A percentile compares a stretch with the other conserved stretches of the same genome.
phyloP scores from a whole-genome alignment of 2,329 filamentous ascomycete genomes.

The Intubia oerlemansii region DNA sequence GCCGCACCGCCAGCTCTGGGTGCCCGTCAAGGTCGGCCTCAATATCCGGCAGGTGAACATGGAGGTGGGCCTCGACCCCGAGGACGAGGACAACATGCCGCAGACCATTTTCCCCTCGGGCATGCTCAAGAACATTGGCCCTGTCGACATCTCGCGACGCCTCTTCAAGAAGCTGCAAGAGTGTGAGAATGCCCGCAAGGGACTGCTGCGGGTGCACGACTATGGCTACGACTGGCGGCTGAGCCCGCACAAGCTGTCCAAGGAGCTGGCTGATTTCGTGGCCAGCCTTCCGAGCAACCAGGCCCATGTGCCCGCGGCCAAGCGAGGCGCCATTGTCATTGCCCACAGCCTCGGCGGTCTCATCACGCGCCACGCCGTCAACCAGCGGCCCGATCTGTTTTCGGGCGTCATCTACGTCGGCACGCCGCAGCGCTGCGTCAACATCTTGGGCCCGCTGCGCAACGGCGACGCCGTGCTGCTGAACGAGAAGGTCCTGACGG shows the following conservation, averaged over 20 bases:
- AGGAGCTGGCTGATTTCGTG: conserved; percentile 51
- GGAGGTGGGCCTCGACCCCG: conserved; percentile 60
- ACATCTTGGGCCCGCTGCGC: conserved; percentile 72
- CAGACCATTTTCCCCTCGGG: conserved; percentile 68
- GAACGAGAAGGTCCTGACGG: conserved; percentile 74
- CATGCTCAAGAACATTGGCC: conserved; percentile 80
- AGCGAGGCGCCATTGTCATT: conserved; percentile 56
- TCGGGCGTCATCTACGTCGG: conserved; percentile 72
- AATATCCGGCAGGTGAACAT: conserved; percentile 84
- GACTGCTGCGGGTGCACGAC: conserved; percentile 61
- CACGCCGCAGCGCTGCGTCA: conserved; percentile 67
- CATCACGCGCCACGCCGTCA: conserved; percentile 74
- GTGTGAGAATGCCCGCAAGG: conserved; percentile 49
- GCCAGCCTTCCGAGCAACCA: conserved; percentile 55
- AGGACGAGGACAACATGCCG: conserved; percentile 68
- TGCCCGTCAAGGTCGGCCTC: conserved; percentile 78
- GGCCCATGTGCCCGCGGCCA: conserved; percentile 29
- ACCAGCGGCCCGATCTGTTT: conserved; percentile 67
- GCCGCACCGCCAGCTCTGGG: conserved; percentile 77
- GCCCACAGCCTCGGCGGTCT: conserved; percentile 76
- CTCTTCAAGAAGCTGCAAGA: conserved; percentile 59
- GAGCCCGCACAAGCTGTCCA: conserved; percentile 56
- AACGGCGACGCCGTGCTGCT: conserved; percentile 86
- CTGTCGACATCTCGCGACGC: conserved; percentile 70
- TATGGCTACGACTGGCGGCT: conserved; percentile 93